Percentiles rank a stretch among this genome's conserved stretches.
phyloP scores from a whole-genome alignment of 805 yeast species.

The Isabelozyma pseudorhagii region DNA sequence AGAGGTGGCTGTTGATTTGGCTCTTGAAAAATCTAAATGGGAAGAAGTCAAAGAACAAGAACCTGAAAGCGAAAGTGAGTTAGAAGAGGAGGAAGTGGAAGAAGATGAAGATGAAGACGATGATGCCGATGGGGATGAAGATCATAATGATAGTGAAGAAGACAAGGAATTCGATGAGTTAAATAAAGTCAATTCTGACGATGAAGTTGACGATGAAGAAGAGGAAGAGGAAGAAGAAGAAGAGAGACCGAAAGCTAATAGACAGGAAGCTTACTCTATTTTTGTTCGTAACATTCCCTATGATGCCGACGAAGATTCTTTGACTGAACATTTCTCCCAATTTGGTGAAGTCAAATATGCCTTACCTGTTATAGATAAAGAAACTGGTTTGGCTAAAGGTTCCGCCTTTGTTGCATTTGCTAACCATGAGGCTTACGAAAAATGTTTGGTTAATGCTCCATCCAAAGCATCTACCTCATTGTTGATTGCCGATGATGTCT shows the following conservation, averaged over 20 bases:
- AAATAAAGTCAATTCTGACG: conserved; percentile 33
- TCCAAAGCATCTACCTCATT: conserved; percentile 57
- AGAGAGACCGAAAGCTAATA: conserved; percentile 46
- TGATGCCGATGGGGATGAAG: conserved; percentile 27
- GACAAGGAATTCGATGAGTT: conserved; percentile 16
- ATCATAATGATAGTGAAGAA: conserved; percentile 31
- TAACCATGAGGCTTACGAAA: conserved; percentile 55
- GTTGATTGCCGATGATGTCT: conserved; percentile 88
- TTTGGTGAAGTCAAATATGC: conserved; percentile 93
- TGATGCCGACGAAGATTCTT: conserved; percentile 80
- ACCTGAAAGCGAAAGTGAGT: conserved; percentile 28
- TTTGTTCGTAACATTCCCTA: conserved; percentile 94
- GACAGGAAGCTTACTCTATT: conserved; percentile 66
- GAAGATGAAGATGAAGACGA: conserved; percentile 33
- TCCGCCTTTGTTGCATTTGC: conserved; percentile 91
- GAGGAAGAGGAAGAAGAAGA: conserved; percentile 23
- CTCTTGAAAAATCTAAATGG: conserved; percentile 87
- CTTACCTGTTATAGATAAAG: conserved; percentile 84
- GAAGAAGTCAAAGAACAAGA: conserved; percentile 45
- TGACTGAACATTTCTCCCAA: conserved; percentile 71
- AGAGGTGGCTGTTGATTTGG: conserved; percentile 91
- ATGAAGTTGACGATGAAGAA: conserved; percentile 23
- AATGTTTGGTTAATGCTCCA: conserved; percentile 79
- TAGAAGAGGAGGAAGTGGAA: conserved; percentile 37
- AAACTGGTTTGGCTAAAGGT: conserved; percentile 84